phyloP scores from a whole-genome alignment of 768 basidiomycete species.

The Lactifluus subvellereus region DNA sequence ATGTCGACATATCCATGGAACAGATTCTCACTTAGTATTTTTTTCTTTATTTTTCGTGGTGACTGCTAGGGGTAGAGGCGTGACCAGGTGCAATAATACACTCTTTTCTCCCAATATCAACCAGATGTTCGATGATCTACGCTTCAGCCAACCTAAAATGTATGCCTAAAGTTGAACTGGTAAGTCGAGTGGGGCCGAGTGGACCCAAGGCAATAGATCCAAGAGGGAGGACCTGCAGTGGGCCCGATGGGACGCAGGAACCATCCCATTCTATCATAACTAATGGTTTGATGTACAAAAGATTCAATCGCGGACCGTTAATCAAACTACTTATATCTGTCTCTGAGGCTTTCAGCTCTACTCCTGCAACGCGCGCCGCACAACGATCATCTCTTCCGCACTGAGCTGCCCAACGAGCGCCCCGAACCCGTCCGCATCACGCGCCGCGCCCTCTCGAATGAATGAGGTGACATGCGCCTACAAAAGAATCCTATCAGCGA shows the following conservation, averaged over 20 bases:
- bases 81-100: not conserved
- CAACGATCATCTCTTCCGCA: constrained; percentile 64
- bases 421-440: constrained; percentile 58
- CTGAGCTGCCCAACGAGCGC: constrained; percentile 58
- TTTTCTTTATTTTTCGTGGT: not conserved
- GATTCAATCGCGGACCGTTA: not conserved
- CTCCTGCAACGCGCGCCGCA: constrained; percentile 37
- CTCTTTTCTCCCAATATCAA: not conserved
- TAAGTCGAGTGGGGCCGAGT: too few species aligned
- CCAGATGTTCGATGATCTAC: not conserved
- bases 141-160: too few species aligned
- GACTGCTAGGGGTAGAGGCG: not conserved
- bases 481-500: not conserved
- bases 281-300: constrained; percentile 25
- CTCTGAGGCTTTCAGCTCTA: constrained; percentile 1
- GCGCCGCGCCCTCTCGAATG: constrained; percentile 59
- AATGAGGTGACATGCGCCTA: constrained; percentile 68
- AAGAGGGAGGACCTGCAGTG: too few species aligned
- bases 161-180: not conserved
- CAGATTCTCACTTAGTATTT: constrained; percentile 29
- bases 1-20: constrained; percentile 58
- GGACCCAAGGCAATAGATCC: too few species aligned
- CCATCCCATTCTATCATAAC: not conserved
- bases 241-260: too few species aligned
- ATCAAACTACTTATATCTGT: not conserved